These are phyloP conservation scores for Otatea glauca DNA, from an alignment of 176 grass and related monocot species.

Conservation along the genomic window DNA sequence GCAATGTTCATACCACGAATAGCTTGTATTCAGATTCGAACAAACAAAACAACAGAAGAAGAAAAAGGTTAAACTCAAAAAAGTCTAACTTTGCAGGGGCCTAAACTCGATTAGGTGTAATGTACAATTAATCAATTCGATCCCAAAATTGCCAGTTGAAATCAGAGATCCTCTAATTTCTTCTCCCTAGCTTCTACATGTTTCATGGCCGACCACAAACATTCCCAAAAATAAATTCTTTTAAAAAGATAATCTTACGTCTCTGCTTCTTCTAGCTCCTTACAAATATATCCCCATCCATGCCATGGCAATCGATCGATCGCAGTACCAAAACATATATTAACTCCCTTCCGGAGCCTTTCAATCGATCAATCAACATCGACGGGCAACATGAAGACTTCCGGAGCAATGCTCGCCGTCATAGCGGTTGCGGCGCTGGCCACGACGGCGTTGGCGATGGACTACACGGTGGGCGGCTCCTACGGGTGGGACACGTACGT, in stretches of 20 bases:
- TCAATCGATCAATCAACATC: background rate
- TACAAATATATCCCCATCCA: background rate
- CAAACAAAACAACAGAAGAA: background rate
- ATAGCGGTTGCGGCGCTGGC: constrained; percentile 35
- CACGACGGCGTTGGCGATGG: constrained; percentile 37
- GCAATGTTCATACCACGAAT: background rate
- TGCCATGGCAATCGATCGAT: background rate
- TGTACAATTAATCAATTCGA: constrained; percentile 10
- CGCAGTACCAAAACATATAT: background rate
- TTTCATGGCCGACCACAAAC: constrained; percentile 43
- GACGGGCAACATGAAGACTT: constrained; percentile 34
- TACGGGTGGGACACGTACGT: constrained; percentile 63
- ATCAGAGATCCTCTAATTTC: background rate
- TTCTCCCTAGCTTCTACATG: background rate
- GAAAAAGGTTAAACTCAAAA: background rate
- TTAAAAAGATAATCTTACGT: background rate
- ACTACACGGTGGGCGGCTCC: constrained; percentile 53
- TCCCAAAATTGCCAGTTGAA: background rate
- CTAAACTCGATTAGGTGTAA: background rate
- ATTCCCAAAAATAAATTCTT: background rate
- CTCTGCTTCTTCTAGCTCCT: no score
- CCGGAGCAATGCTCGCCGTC: constrained; percentile 34
- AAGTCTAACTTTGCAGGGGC: background rate
- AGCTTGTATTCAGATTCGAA: background rate
- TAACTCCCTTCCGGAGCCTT: background rate